These are phyloP conservation scores for Chytridiales sp. DNA, from an alignment of 371 early-diverging fungal genomes.

Conservation along the genomic window DNA sequence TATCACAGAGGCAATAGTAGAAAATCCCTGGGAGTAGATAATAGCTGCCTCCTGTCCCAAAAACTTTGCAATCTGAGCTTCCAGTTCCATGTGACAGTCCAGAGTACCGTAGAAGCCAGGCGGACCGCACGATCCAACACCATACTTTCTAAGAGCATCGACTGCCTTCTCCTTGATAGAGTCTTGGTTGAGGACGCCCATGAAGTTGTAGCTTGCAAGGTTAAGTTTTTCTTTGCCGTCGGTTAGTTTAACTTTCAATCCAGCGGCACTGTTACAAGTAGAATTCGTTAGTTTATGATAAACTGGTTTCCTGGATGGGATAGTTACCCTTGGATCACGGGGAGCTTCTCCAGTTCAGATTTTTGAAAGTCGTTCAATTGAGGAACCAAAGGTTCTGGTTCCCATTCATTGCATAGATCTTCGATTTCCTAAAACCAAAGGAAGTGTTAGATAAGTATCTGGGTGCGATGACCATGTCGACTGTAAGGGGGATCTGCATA, in stretches of 20 bases:
- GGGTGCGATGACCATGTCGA: no score
- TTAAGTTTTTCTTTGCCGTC: constrained; percentile 64
- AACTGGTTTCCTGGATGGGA: background rate
- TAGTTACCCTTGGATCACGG: constrained; percentile 69
- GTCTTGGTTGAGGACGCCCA: constrained; percentile 77
- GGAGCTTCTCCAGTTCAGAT: constrained; percentile 75
- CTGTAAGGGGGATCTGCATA: no score
- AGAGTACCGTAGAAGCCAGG: constrained; percentile 99
- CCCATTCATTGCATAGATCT: constrained; percentile 94
- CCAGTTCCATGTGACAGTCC: constrained; percentile 97
- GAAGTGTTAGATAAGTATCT: background rate
- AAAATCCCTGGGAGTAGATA: constrained; percentile 97
- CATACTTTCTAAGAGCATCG: constrained; percentile 89
- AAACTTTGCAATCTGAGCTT: constrained; percentile 84
- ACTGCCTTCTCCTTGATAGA: constrained; percentile 82
- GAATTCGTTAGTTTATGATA: background rate
- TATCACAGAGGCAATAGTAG: constrained; percentile 92
- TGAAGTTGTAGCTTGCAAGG: constrained; percentile 83
- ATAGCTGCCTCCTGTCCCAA: constrained; percentile 91
- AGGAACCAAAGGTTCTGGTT: constrained; percentile 93
- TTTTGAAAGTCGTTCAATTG: constrained; percentile 68
- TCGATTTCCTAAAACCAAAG: constrained; percentile 72
- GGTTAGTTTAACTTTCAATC: constrained; percentile 41
- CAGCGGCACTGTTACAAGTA: constrained; percentile 28
- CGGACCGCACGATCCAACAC: constrained; percentile 99